A percentile compares a stretch with the other conserved stretches of the same genome.
Evolutionary conservation across 257 asterid genomes (phyloP).

Genomic region (Paulownia fortunei): DNA sequence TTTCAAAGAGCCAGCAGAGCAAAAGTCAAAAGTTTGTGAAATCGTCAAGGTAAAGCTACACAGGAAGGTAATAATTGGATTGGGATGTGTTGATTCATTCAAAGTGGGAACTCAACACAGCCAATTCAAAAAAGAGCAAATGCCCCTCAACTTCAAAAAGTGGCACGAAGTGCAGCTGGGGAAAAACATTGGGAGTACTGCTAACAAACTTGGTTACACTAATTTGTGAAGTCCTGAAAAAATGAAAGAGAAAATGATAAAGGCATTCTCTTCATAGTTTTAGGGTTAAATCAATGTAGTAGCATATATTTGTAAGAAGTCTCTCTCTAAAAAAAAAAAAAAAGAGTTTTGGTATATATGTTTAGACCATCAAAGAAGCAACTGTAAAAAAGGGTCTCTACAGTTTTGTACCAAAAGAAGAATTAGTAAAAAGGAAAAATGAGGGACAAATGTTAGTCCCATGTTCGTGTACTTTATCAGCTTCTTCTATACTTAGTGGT

Average conservation of each 20-base stretch:
- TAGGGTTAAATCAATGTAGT: conserved; percentile 40
- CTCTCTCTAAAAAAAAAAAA: conserved; percentile 28
- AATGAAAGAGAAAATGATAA: conserved; percentile 25
- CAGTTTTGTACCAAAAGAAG: conserved; percentile 25
- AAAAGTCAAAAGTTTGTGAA: conserved; percentile 21
- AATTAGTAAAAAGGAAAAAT: neutral
- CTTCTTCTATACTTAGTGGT: neutral
- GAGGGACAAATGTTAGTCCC: neutral
- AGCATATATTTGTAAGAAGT: conserved; percentile 43
- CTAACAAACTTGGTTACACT: conserved; percentile 22
- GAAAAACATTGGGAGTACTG: conserved; percentile 28
- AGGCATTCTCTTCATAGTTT: conserved; percentile 34
- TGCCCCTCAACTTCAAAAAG: conserved; percentile 44
- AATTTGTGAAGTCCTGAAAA: conserved; percentile 41
- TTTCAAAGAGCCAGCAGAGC: conserved; percentile 46
- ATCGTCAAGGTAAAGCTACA: conserved; percentile 23
- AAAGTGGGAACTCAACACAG: conserved; percentile 80
- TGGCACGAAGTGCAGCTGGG: conserved; percentile 63
- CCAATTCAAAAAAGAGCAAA: conserved; percentile 37
- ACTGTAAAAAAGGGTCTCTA: conserved; percentile 39
- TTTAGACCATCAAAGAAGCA: conserved; percentile 38
- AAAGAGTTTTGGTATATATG: conserved; percentile 10
- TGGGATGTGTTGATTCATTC: conserved; percentile 83
- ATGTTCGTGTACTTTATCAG: neutral
- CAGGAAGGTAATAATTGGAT: conserved; percentile 42